These are phyloP conservation scores for Kodamaea plutei DNA, from an alignment of 1,139 yeast species.

Conservation along the genomic window DNA sequence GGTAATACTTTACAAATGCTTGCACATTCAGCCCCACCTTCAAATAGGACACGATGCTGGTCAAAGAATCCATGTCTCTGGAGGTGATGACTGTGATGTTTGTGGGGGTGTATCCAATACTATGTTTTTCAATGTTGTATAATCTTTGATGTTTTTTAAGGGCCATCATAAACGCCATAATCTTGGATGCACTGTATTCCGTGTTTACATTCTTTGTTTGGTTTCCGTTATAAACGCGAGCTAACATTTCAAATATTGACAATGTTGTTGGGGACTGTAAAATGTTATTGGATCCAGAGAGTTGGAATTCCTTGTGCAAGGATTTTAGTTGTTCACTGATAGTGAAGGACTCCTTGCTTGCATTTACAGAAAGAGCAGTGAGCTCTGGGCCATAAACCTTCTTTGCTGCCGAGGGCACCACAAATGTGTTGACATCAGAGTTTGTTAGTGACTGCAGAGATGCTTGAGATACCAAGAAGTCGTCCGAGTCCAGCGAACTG, in stretches of 20 bases:
- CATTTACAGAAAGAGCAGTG: constrained; percentile 26
- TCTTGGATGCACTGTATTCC: constrained; percentile 18
- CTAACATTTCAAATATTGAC: constrained; percentile 46
- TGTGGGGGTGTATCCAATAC: constrained; percentile 35
- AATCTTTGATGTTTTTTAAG: constrained; percentile 46
- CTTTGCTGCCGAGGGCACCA: constrained; percentile 36
- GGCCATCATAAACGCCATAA: constrained; percentile 44
- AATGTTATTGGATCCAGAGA: constrained; percentile 36
- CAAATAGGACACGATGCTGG: constrained; percentile 25
- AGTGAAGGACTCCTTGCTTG: constrained; percentile 13
- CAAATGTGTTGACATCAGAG: constrained; percentile 34
- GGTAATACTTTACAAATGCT: constrained; percentile 21
- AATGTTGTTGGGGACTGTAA: constrained; percentile 43
- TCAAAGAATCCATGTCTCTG: constrained; percentile 26
- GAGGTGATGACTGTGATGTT: constrained; percentile 48
- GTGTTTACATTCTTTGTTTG: not conserved
- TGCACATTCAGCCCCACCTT: constrained; percentile 23
- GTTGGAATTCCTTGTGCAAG: constrained; percentile 53
- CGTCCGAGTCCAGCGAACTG: no score
- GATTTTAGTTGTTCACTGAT: constrained; percentile 41
- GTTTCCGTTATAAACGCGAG: constrained; percentile 8
- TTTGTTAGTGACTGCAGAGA: constrained; percentile 35
- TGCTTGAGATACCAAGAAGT: constrained; percentile 36
- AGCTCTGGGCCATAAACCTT: constrained; percentile 26
- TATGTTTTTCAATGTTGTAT: constrained; percentile 37